phyloP scores from a whole-genome alignment of 192 early-diverging fungal species.

The Coemansia sp. region DNA sequence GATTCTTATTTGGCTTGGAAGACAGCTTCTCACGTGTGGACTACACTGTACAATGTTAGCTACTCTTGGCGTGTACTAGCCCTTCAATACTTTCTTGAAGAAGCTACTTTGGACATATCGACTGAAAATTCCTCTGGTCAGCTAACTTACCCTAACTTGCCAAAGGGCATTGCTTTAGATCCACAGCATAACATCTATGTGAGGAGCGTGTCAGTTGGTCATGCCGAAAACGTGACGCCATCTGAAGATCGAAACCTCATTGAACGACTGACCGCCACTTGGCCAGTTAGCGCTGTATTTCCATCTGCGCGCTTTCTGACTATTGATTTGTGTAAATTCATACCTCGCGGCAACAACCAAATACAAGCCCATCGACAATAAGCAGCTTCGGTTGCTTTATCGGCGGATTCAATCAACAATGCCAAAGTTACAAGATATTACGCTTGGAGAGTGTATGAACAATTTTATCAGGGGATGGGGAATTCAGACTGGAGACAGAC shows the following conservation, averaged over 20 bases:
- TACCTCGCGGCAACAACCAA: background rate
- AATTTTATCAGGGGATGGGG: too few relatives aligned
- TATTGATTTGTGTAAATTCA: background rate
- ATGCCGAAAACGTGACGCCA: background rate
- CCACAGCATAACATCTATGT: background rate
- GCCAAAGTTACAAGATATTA: background rate
- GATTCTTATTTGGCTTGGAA: too few relatives aligned
- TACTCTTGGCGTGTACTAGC: background rate
- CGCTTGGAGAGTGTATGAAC: background rate
- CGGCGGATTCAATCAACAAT: background rate
- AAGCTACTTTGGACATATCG: slow-evolving; percentile 1
- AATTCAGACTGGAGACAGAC: too few relatives aligned
- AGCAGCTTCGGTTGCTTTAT: background rate
- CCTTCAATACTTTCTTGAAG: background rate
- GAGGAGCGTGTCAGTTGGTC: background rate
- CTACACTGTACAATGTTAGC: background rate
- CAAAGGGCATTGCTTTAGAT: background rate
- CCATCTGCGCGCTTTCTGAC: background rate
- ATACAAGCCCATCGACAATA: background rate
- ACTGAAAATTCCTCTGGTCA: background rate
- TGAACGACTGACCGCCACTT: background rate
- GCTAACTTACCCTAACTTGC: background rate
- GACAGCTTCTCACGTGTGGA: background rate
- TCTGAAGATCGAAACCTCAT: background rate
- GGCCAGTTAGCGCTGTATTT: background rate